Evolutionary conservation across 1,284 basidiomycete species (phyloP).

Genomic region (Tetrapyrgos nigripes): DNA sequence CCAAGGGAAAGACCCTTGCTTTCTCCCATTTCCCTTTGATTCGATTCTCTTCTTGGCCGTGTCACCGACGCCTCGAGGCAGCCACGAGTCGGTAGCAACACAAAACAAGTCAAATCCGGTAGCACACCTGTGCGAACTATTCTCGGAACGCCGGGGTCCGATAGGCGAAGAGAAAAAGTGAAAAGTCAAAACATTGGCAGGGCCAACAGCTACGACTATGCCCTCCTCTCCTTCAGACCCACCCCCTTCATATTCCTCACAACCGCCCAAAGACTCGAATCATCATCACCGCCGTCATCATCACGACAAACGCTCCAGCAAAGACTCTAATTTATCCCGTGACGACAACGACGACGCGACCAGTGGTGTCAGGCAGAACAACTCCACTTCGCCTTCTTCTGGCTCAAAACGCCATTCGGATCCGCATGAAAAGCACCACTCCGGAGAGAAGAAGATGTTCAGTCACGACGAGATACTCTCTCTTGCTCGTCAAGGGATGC

Average conservation of each 20-base stretch:
- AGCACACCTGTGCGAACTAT: neutral
- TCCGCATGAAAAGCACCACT: neutral
- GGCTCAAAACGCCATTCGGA: too few relatives aligned
- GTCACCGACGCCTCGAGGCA: neutral
- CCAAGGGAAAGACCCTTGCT: neutral
- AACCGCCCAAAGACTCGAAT: neutral
- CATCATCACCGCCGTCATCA: neutral
- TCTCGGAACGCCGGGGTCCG: neutral
- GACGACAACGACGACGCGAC: neutral
- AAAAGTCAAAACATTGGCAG: neutral
- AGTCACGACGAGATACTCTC: constrained; percentile 16
- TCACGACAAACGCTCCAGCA: neutral
- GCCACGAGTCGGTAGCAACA: neutral
- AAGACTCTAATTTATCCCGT: neutral
- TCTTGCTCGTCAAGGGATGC: constrained; percentile 39
- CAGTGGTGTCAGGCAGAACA: neutral
- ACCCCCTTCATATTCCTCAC: neutral
- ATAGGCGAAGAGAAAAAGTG: neutral
- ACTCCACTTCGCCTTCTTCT: neutral
- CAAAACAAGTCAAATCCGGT: neutral
- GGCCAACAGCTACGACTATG: neutral
- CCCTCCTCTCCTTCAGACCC: neutral
- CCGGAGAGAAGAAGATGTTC: neutral
- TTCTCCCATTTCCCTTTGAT: neutral
- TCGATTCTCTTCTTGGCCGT: neutral